Evolutionary conservation across 2,329 filamentous ascomycete genomes (phyloP).

Genomic region (Fusarium sp.): DNA sequence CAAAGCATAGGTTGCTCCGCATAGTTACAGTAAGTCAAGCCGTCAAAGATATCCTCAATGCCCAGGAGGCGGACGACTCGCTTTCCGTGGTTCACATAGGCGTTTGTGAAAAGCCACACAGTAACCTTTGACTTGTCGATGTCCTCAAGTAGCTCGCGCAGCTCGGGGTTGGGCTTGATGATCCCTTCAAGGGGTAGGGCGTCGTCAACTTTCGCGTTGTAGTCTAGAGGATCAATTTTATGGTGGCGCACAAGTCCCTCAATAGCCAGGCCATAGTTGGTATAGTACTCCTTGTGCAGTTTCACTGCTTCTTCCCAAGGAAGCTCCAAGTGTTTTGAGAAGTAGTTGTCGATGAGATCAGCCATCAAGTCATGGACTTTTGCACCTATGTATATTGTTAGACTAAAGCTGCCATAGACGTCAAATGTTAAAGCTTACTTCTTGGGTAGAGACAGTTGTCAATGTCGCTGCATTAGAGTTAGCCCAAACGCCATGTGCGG

Average conservation of each 20-base stretch:
- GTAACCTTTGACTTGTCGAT: slow-evolving; percentile 87
- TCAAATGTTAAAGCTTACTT: slow-evolving; percentile 64
- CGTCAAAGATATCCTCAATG: slow-evolving; percentile 91
- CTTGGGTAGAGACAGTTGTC: slow-evolving; percentile 97
- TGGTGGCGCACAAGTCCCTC: slow-evolving; percentile 94
- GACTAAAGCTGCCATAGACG: slow-evolving; percentile 4
- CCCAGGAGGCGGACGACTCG: slow-evolving; percentile 83
- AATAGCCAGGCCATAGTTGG: slow-evolving; percentile 95
- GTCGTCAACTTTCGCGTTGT: slow-evolving; percentile 95
- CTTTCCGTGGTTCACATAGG: slow-evolving; percentile 88
- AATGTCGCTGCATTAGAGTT: slow-evolving; percentile 78
- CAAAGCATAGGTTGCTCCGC: slow-evolving; percentile 77
- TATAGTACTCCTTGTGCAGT: slow-evolving; percentile 93
- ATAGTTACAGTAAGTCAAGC: slow-evolving; percentile 96
- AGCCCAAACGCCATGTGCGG: slow-evolving; percentile 2
- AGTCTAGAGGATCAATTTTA: slow-evolving; percentile 93
- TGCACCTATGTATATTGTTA: slow-evolving; percentile 61
- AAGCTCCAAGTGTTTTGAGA: slow-evolving; percentile 76
- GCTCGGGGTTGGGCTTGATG: slow-evolving; percentile 79
- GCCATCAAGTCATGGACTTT: slow-evolving; percentile 92
- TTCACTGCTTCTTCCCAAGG: slow-evolving; percentile 81
- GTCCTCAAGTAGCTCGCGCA: slow-evolving; percentile 81
- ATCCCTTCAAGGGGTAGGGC: slow-evolving; percentile 88
- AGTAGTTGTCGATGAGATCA: slow-evolving; percentile 76
- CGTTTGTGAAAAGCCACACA: slow-evolving; percentile 96